Base-by-base conservation (phyloP, 2,329 filamentous ascomycete species). In the Neoascochyta sp. region DNA sequence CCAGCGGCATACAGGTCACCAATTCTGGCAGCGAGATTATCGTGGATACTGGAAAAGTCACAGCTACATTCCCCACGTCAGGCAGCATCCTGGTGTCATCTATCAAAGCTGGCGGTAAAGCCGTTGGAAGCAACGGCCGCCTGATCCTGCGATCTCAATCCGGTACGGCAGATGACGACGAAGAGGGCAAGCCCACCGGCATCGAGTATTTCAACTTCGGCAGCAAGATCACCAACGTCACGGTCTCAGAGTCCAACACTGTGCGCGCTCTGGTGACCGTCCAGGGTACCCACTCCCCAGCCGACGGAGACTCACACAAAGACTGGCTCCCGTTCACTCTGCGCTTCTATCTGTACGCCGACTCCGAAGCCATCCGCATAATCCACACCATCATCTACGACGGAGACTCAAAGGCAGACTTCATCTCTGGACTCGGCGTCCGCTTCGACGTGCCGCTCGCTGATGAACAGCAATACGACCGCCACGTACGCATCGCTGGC, bases 381-480 rank as follows among this genome's bases (percentile, higher is more conserved):
- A 60, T 78, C 0, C 76, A 80, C 45, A 76, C 67, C 13, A 57
- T 80, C n/a, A 55, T 77, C 2, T 78, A 71, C 29, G 73, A 80
- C 22, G 70, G 68, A 2, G 60, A 73, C 4, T 50, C 66, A 1
- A 54, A 66, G 3, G 63, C 65, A 13, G 69, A 75, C 32, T 75
- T 78, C 40, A 68, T 79, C 30, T 61, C 66, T 0, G 74, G 70
- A 0, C 60, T 80, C 3, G 76, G 76, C 2, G 56, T 80, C 7
- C 67, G 64, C 2, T 77, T 80, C 23, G 61, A 70, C 7, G 68
- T 81, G 1, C 76, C 77, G 0, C 61, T 81, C 0, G 58, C 60
- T 2, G 66, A 58, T 0, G 70, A 76, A 20, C 64, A 76, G 36
- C 47, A 73, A 5, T 78, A 78, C 47, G 69, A 81, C 50, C 74